phyloP scores from a whole-genome alignment of 1,284 basidiomycete species.

The Bjerkandera adusta region DNA sequence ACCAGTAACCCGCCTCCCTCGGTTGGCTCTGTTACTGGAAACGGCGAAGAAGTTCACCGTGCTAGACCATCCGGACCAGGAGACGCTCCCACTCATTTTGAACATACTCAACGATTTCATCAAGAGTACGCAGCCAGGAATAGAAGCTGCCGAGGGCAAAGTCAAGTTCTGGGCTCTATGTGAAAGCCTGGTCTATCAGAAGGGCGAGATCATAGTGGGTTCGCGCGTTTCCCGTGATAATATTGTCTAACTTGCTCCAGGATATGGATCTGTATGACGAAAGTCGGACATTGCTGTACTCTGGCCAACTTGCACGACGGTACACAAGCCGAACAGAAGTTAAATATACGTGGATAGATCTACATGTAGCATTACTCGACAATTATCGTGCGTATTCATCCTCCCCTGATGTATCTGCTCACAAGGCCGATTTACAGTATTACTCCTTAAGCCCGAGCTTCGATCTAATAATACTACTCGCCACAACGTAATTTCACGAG shows the following conservation, averaged over 20 bases:
- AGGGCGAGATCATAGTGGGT: constrained; percentile 74
- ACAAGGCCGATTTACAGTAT: constrained; percentile 38
- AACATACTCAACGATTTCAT: constrained; percentile 63
- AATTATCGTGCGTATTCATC: constrained; percentile 57
- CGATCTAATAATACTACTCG: constrained; percentile 44
- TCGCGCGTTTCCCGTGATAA: constrained; percentile 9
- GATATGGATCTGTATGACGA: constrained; percentile 79
- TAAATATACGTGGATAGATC: constrained; percentile 64
- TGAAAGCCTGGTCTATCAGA: constrained; percentile 69
- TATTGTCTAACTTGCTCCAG: constrained; percentile 34
- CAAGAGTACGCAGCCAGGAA: constrained; percentile 80
- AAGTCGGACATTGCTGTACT: constrained; percentile 64
- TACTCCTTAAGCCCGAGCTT: constrained; percentile 61
- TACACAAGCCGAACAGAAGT: constrained; percentile 47
- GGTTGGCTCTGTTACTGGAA: constrained; percentile 72
- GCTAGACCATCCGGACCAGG: constrained; percentile 62
- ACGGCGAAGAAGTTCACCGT: constrained; percentile 65
- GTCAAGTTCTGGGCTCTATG: constrained; percentile 80
- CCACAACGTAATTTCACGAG: constrained; percentile 61
- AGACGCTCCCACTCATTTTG: constrained; percentile 64
- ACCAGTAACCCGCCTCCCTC: constrained; percentile 79
- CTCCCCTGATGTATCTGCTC: background rate
- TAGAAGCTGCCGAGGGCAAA: constrained; percentile 79
- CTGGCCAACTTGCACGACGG: constrained; percentile 54
- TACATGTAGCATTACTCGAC: constrained; percentile 69